Conservation (phyloP, 1,284 basidiomycete genomes). For the Pterula multifida region DNA sequence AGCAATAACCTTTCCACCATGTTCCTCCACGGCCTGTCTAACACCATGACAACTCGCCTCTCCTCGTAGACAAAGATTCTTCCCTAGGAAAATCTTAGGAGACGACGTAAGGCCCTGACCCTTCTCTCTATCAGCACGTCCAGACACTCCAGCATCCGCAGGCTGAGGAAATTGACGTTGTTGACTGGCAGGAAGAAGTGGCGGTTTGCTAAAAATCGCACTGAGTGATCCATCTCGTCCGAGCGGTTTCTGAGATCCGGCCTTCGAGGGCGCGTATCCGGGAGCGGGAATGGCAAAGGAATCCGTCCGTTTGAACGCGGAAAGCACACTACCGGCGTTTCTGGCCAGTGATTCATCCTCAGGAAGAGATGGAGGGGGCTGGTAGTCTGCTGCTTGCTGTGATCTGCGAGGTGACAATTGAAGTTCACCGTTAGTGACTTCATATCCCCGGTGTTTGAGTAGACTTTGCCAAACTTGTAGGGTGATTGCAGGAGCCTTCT, state of each 20-base stretch:
- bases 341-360: not conserved
- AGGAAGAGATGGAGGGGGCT: not conserved
- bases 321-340: not conserved
- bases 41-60: slow-evolving; percentile 49
- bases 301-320: not conserved
- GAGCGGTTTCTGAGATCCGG: not conserved
- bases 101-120: not conserved
- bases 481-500: slow-evolving; percentile 43
- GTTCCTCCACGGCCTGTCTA: slow-evolving; percentile 37
- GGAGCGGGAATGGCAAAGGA: not conserved
- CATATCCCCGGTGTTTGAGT: slow-evolving; percentile 51
- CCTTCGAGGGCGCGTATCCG: not conserved
- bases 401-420: slow-evolving; percentile 29
- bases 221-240: not conserved
- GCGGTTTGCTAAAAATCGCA: not conserved
- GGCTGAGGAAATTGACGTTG: not conserved
- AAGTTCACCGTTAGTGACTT: slow-evolving; percentile 39
- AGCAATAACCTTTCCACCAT: slow-evolving; percentile 36
- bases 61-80: slow-evolving; percentile 44
- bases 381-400: not conserved
- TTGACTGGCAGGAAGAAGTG: not conserved
- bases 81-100: slow-evolving; percentile 35
- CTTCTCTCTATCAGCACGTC: not conserved
- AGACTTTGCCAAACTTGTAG: slow-evolving; percentile 57
- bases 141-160: not conserved